Evolutionary conservation across 2,329 filamentous ascomycete species (phyloP).

Genomic region (Colletotrichum paranaense): DNA sequence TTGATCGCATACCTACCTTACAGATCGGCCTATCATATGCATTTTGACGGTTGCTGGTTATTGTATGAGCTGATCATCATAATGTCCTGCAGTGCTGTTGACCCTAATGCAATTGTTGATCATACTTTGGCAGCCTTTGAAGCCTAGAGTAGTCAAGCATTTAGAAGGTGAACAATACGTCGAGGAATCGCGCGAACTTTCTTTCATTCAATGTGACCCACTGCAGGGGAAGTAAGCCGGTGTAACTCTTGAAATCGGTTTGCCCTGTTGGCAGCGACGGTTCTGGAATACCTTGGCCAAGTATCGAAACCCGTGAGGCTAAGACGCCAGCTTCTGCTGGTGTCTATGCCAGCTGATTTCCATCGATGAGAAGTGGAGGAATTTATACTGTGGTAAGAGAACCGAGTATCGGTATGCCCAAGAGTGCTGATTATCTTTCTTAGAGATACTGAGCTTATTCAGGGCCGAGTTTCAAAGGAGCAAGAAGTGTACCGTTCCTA

Average conservation of each 20-base stretch:
- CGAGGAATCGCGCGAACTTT: neutral
- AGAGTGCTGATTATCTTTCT: neutral
- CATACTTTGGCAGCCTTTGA: neutral
- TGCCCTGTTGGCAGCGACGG: neutral
- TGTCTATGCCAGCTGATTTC: neutral
- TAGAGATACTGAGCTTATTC: neutral
- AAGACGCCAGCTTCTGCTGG: neutral
- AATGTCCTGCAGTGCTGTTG: neutral
- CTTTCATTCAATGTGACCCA: neutral
- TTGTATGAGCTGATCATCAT: neutral
- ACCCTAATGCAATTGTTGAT: neutral
- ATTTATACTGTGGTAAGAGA: neutral
- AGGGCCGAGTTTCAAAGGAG: neutral
- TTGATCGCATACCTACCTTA: neutral
- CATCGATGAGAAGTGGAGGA: neutral
- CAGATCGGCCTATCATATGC: neutral
- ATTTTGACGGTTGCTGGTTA: neutral
- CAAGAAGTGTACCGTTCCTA: neutral
- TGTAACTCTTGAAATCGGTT: neutral
- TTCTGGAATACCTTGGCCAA: conserved; percentile 1
- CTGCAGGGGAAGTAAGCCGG: neutral
- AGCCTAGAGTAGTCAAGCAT: neutral
- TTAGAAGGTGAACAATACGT: neutral
- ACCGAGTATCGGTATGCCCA: neutral
- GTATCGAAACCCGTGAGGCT: neutral